Base-by-base conservation (phyloP, 2,329 filamentous ascomycete species). In the Xylariaceae sp. region DNA sequence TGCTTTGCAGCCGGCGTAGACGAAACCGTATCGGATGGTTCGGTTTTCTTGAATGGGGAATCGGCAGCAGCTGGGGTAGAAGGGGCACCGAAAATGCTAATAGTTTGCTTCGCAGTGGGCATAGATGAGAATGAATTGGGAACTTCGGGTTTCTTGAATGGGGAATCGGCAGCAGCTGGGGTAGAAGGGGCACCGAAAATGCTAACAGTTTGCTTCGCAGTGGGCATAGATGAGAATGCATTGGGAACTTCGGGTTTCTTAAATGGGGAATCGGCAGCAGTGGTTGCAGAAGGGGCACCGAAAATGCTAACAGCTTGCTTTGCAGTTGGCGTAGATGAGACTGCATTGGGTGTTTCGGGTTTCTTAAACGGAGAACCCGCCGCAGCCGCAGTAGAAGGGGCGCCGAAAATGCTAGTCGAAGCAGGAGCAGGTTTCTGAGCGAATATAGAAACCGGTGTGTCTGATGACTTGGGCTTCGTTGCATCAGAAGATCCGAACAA, bases 401-500 rank as follows among this genome's bases (percentile, higher is more conserved):
- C 19, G 11, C 56, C 59, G 47, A 64, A 61, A 7, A 62, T 47
- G 12, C 55, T 60, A 3, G 58, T 40, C 29, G 63, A 40, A 9
- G 56, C 1, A 42, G 64, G 40, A 8, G 61, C 46, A 45, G 62
- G 46, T 47, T 63, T 63, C 27, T 54, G 26, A 19, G 55, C 58
- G 41, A 67, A 67, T 44, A 66, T 60, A 7, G 65, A 66, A 43
- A 37, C 56, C 26, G 62, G 9, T 29, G 44, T 29, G 54, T 57
- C 53, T 11, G 57, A 53, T 29, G 56, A 30, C 57, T 65, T 57
- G 50, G 62, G 19, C 43, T 64, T 64, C 9, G 62, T 50, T 26
- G 50, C 55, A 48, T 56, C 51, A 27, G 60, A 53, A 7, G 58
- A 45, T 8, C 61, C 60, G 52, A 68, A 68, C 2, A 65, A 45